phyloP scores from a whole-genome alignment of 2,329 filamentous ascomycete genomes.

The Arthrobotrys entomopaga region DNA sequence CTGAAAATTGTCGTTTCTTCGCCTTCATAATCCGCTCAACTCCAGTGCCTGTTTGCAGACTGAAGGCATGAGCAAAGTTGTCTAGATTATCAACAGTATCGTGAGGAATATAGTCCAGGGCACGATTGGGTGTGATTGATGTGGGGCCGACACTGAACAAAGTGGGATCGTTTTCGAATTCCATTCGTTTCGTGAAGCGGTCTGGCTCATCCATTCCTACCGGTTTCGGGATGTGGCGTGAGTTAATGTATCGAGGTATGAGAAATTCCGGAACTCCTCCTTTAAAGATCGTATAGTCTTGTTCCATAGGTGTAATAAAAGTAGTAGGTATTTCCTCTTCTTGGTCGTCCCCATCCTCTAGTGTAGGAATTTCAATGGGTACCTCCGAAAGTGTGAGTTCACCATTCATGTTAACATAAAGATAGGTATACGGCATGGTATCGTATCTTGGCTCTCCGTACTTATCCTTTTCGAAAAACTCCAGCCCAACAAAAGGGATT shows the following conservation, averaged over 20 bases:
- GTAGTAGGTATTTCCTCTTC: neutral
- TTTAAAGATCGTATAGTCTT: neutral
- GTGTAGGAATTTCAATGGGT: neutral
- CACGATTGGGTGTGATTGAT: neutral
- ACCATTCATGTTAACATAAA: constrained; percentile 10
- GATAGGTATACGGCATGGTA: neutral
- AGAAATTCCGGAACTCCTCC: constrained; percentile 1
- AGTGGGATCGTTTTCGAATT: neutral
- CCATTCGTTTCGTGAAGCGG: neutral
- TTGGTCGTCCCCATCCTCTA: neutral
- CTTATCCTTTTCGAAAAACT: neutral
- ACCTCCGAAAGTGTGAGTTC: neutral
- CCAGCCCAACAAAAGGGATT: constrained; percentile 8
- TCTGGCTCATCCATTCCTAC: neutral
- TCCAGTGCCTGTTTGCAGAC: neutral
- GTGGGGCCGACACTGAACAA: neutral
- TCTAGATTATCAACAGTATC: neutral
- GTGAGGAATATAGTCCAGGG: neutral
- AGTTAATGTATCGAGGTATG: neutral
- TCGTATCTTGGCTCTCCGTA: no score
- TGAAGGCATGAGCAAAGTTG: constrained; percentile 12
- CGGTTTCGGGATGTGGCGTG: neutral
- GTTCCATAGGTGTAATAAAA: neutral
- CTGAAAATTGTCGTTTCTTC: neutral
- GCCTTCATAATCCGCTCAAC: neutral